Evolutionary conservation across 768 basidiomycete species (phyloP).

Genomic region (Cystobasidium onofrii): DNA sequence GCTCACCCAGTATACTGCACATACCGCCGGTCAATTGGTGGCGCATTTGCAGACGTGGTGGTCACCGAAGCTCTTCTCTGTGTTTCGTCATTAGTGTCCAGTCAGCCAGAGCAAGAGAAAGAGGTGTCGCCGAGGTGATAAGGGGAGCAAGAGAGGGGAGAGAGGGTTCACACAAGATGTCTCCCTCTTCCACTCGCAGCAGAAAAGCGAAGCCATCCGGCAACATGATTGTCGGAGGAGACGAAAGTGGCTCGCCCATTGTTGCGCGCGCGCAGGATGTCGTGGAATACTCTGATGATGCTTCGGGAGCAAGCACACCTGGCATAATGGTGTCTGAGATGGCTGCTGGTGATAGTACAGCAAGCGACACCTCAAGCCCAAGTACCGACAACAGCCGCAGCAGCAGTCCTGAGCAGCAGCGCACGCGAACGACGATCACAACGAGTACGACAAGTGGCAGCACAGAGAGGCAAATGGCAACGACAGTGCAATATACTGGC

Average conservation of each 20-base stretch:
- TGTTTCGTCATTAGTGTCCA: background rate
- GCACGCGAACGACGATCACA: constrained; percentile 15
- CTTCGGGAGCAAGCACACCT: background rate
- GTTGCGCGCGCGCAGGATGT: background rate
- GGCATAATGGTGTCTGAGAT: background rate
- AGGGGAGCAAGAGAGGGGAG: too few species aligned
- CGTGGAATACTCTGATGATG: background rate
- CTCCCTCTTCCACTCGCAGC: background rate
- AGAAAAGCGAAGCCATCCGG: background rate
- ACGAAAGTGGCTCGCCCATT: background rate
- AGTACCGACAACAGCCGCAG: background rate
- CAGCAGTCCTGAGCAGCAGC: background rate
- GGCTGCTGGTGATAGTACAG: background rate
- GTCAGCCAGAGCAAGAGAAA: background rate
- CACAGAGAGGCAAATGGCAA: constrained; percentile 5
- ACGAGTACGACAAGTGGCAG: constrained; percentile 7
- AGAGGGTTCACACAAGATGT: background rate
- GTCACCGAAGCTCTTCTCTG: background rate
- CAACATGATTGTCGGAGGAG: background rate
- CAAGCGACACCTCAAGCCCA: background rate
- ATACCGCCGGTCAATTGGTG: too few species aligned
- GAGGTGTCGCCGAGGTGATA: too few species aligned
- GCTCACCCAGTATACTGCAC: too few species aligned
- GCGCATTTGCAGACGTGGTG: background rate
- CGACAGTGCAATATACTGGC: constrained; percentile 20